Conservation (phyloP, 257 asterid genomes). For the Solanum lycopersicoides region DNA sequence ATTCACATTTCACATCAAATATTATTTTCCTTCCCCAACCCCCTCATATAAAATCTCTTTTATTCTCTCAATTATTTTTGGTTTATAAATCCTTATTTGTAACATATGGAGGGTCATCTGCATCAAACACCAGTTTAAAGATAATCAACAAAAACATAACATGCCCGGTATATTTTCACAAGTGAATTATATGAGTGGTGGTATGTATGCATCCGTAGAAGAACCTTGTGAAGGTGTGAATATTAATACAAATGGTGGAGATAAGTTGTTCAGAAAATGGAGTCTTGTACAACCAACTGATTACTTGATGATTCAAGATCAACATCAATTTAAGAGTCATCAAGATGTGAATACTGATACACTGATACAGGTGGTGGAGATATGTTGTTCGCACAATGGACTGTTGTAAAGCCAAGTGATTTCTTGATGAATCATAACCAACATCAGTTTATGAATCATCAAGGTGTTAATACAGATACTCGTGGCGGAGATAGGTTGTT, state of each 20-base stretch:
- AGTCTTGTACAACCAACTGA: too few species aligned
- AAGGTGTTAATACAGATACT: constrained; percentile 20
- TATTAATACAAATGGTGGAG: too few species aligned
- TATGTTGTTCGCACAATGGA: constrained; percentile 54
- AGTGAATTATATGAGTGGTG: too few species aligned
- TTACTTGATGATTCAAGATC: too few species aligned
- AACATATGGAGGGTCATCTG: background rate
- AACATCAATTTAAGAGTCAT: background rate
- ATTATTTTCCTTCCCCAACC: background rate
- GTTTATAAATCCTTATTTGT: too few species aligned
- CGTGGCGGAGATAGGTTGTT: background rate
- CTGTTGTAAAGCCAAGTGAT: constrained; percentile 69
- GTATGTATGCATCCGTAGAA: too few species aligned
- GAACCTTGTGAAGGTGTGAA: background rate
- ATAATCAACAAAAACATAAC: background rate
- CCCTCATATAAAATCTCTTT: constrained; percentile 13
- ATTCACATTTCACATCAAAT: constrained; percentile 34
- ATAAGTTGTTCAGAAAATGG: too few species aligned
- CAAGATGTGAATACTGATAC: background rate
- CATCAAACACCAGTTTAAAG: background rate
- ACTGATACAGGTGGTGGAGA: background rate
- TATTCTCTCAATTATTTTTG: background rate
- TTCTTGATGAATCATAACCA: constrained; percentile 5
- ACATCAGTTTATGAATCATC: constrained; percentile 13
- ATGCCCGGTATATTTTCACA: too few species aligned